phyloP scores from a whole-genome alignment of 176 grass and related monocot genomes.

The Bolboschoenus planiculmis region DNA sequence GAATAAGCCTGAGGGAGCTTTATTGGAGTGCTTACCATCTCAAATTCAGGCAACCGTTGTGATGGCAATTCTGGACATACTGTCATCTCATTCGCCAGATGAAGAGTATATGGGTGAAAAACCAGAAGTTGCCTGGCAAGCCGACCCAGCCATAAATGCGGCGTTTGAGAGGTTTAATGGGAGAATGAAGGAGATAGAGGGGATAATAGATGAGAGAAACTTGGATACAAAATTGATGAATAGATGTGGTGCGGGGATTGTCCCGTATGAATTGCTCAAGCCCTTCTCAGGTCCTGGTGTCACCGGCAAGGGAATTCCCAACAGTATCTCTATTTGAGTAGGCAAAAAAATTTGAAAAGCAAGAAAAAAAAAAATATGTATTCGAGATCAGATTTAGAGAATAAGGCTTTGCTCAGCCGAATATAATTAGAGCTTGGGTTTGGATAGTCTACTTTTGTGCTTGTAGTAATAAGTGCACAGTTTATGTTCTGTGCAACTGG shows the following conservation, averaged over 20 bases:
- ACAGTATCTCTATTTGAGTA: slow-evolving; percentile 64
- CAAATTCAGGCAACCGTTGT: slow-evolving; percentile 28
- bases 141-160: not conserved
- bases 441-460: not conserved
- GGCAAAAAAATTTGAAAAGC: not conserved
- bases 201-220: slow-evolving; percentile 37
- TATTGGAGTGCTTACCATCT: slow-evolving; percentile 40
- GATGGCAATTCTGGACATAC: slow-evolving; percentile 27
- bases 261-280: slow-evolving; percentile 47
- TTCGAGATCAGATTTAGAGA: not conserved
- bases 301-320: slow-evolving; percentile 48
- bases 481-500: too few relatives aligned
- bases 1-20: slow-evolving; percentile 16
- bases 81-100: slow-evolving; percentile 46
- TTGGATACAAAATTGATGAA: slow-evolving; percentile 9
- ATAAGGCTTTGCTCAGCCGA: too few relatives aligned
- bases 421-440: not conserved
- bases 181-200: slow-evolving; percentile 37
- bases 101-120: slow-evolving; percentile 57
- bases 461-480: not conserved
- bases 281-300: slow-evolving; percentile 33
- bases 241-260: slow-evolving; percentile 41
- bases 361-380: not conserved
- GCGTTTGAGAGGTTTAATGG: slow-evolving; percentile 37
- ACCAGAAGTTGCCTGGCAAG: slow-evolving; percentile 27